These are phyloP conservation scores for Tremellales sp. DNA, from an alignment of 1,284 basidiomycete species.

Conservation along the genomic window DNA sequence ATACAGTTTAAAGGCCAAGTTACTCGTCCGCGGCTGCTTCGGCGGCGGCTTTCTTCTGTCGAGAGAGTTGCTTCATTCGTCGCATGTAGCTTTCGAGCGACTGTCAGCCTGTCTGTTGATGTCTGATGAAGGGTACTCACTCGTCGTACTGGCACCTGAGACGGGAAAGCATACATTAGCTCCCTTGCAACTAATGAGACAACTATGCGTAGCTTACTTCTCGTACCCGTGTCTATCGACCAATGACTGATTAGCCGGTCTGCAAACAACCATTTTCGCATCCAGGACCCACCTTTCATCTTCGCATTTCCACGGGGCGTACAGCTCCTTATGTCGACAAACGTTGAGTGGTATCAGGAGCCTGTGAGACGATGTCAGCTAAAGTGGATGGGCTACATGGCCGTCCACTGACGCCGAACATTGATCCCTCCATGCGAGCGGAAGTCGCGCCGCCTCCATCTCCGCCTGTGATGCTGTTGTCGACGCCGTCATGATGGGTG, in stretches of 20 bases:
- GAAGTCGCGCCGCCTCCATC: slow-evolving; percentile 69
- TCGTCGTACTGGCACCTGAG: slow-evolving; percentile 83
- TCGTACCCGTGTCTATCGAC: slow-evolving; percentile 59
- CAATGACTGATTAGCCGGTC: background rate
- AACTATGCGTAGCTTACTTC: slow-evolving; percentile 55
- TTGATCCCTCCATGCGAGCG: slow-evolving; percentile 80
- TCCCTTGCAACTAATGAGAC: background rate
- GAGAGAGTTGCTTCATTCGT: slow-evolving; percentile 73
- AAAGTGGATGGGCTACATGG: background rate
- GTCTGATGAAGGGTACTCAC: slow-evolving; percentile 54
- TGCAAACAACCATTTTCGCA: slow-evolving; percentile 1
- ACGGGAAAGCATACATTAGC: slow-evolving; percentile 7
- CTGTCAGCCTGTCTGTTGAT: slow-evolving; percentile 1
- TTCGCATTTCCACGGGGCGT: slow-evolving; percentile 78
- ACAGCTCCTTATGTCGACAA: slow-evolving; percentile 67
- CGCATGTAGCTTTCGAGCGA: slow-evolving; percentile 63
- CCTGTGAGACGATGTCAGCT: slow-evolving; percentile 36
- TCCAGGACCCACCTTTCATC: slow-evolving; percentile 57
- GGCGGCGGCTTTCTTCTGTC: slow-evolving; percentile 63
- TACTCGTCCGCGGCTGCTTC: slow-evolving; percentile 52
- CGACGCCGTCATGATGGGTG: slow-evolving; percentile 58
- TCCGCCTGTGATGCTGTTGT: slow-evolving; percentile 79
- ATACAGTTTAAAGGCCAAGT: too few species aligned
- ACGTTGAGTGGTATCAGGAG: slow-evolving; percentile 79
- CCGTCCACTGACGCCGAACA: slow-evolving; percentile 74